Conservation (phyloP, 331 rosid species). For the Rhamnella rubrinervis region DNA sequence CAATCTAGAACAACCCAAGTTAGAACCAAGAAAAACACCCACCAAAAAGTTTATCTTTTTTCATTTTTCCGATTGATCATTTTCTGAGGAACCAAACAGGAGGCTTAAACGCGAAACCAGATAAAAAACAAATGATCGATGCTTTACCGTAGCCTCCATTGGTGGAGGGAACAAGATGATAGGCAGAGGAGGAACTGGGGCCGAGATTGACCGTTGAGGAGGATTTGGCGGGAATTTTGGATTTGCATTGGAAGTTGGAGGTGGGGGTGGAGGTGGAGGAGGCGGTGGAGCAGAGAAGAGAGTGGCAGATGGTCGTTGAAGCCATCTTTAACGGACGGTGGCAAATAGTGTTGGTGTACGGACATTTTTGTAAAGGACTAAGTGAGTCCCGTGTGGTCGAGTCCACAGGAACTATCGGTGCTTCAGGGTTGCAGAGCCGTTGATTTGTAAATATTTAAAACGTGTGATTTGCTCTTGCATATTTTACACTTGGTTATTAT, state of each 20-base stretch:
- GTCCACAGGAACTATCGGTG: background rate
- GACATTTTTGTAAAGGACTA: no score
- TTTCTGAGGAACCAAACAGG: conserved; percentile 14
- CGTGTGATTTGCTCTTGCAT: no score
- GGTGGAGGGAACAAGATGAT: conserved; percentile 11
- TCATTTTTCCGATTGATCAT: background rate
- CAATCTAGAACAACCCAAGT: background rate
- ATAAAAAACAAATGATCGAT: background rate
- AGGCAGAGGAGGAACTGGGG: conserved; percentile 19
- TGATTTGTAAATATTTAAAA: no score
- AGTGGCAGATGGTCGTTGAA: conserved; percentile 29
- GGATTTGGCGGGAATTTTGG: conserved; percentile 46
- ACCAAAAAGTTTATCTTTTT: background rate
- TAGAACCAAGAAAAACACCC: background rate
- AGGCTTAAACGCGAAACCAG: background rate
- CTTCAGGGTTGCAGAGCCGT: background rate
- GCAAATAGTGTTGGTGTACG: no score
- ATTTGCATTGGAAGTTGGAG: conserved; percentile 15
- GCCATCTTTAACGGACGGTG: conserved; percentile 41
- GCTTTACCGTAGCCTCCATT: conserved; percentile 30
- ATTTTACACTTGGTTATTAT: no score
- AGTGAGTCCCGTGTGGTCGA: background rate
- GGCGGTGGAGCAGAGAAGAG: conserved; percentile 38
- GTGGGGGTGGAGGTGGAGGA: conserved; percentile 7
- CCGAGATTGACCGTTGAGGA: conserved; percentile 32